These are phyloP conservation scores for Letharia columbiana DNA, from an alignment of 495 filamentous ascomycete genomes.

Conservation along the genomic window DNA sequence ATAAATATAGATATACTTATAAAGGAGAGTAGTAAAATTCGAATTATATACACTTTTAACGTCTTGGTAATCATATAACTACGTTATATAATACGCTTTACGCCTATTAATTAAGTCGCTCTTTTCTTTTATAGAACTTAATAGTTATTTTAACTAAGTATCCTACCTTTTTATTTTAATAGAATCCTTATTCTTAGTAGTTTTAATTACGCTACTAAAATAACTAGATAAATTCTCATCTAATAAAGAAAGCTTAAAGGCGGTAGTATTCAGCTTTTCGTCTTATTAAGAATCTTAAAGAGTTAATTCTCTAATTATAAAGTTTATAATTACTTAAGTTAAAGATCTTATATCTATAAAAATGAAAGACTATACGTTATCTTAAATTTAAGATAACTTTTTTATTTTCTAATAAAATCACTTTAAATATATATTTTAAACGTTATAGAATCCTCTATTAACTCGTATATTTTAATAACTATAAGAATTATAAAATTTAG, in stretches of 20 bases:
- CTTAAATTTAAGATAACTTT: background rate
- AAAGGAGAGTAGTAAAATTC: no score
- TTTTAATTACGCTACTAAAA: background rate
- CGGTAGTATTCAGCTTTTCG: background rate
- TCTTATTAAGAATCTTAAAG: conserved; percentile 8
- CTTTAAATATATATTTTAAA: background rate
- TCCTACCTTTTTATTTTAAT: no score
- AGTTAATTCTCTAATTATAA: background rate
- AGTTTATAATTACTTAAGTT: background rate
- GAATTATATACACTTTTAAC: no score
- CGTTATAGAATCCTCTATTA: background rate
- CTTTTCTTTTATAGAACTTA: no score
- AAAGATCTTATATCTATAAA: conserved; percentile 1
- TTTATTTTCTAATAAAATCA: background rate
- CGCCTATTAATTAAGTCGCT: no score
- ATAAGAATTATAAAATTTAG: background rate
- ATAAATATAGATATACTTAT: no score
- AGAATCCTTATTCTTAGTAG: background rate
- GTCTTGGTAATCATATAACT: no score
- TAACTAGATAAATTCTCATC: background rate
- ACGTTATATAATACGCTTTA: no score
- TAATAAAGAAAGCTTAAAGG: conserved; percentile 1
- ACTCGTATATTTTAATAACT: background rate
- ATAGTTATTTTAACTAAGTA: no score
- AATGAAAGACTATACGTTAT: background rate